Evolutionary conservation across 73 alveolate species (phyloP).

Genomic region (Paramecium biaurelia): DNA sequence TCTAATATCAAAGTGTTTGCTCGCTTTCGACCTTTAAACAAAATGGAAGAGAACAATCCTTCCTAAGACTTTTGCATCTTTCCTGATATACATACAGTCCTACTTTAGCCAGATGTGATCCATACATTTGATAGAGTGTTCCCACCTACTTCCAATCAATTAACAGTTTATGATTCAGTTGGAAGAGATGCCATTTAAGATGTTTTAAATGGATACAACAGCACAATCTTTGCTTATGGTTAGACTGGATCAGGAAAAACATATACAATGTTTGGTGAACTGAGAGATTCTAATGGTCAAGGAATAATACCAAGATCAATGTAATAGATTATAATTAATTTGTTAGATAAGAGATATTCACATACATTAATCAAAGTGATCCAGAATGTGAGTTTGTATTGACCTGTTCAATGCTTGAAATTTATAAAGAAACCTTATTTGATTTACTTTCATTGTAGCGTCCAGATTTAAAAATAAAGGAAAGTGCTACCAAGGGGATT

Average conservation of each 20-base stretch:
- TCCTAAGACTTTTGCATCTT: conserved; percentile 45
- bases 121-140: conserved; percentile 83
- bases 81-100: conserved; percentile 63
- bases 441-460: conserved; percentile 68
- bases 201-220: conserved; percentile 81
- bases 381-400: conserved; percentile 71
- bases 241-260: conserved; percentile 98
- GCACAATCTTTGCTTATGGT: conserved; percentile 96
- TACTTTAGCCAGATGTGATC: conserved; percentile 15
- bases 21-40: conserved; percentile 66
- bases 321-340: not conserved
- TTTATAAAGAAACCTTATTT: conserved; percentile 77
- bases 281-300: conserved; percentile 73
- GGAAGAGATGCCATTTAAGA: conserved; percentile 83
- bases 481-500: conserved; percentile 79
- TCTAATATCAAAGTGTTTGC: conserved; percentile 68
- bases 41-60: conserved; percentile 61
- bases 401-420: conserved; percentile 82
- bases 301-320: conserved; percentile 95
- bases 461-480: conserved; percentile 76
- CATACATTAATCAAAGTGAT: conserved; percentile 67
- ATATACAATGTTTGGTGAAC: conserved; percentile 94
- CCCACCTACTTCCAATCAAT: conserved; percentile 73
- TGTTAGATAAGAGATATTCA: conserved; percentile 53
- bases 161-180: conserved; percentile 72